Evolutionary conservation across 2,329 filamentous ascomycete genomes (phyloP), one percentile per base, ranked within the genome.

Genomic region (Pezicula radicicola): DNA sequence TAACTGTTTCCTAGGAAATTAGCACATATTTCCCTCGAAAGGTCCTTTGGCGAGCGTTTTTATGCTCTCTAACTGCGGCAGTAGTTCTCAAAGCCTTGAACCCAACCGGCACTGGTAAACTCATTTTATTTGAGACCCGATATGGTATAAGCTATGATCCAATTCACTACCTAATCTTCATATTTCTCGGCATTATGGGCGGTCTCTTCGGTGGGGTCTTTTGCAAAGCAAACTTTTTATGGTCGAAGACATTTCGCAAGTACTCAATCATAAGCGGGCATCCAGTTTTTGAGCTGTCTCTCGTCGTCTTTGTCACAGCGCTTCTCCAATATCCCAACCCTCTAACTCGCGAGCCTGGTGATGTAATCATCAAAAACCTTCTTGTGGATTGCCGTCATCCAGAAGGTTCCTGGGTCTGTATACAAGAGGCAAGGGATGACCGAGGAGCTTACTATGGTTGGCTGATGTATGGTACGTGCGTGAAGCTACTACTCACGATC

Each of bases 121-220:
- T 84, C 4, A 79, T 82, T 1, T 72, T 84, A 5, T 85, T 83
- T 60, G 79, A 84, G 58, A 83, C 80, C 4, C 76, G 78, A 47
- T 84, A 83, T 55, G 78, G 76, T 4, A 75, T 75, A 3, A 72
- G 75, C n/a, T 84, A 83, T 58, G 63, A 73, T n/a, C 65, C 76
- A 1, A 61, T 75, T 9, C 78, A 84, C 57, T 83, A 83, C 59
- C 59, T 80, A 2, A 71, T 82, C 33, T 84, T 85, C 61, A 66
- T 81, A 4, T 51, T 83, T 2, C 72, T 84, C 0, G 81, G 80
- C 1, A 58, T 83, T 12, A 74, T 70, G 4, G 81, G 81, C n/a
- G 81, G 81, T 3, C 54, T 84, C 0, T 83, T 81, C 54, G 81
- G 81, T 6, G 81, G 79, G 1, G 59, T 79, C 1, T 84, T 84